Base-by-base conservation (phyloP, 331 rosid genomes). In the Prunus yedoensis region DNA sequence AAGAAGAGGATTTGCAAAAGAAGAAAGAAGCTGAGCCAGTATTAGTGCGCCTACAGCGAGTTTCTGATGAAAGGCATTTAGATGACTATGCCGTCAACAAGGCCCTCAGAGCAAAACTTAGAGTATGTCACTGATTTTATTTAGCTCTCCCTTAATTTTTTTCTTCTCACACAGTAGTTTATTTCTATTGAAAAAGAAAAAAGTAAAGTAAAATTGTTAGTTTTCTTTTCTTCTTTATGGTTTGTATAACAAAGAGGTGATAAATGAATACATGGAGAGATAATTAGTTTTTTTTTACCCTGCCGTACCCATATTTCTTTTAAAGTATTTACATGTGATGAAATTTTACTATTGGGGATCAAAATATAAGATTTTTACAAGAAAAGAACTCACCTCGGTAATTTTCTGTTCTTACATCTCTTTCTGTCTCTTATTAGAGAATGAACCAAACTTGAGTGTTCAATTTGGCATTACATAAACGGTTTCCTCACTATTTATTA, bases 1-100 rank as follows among this genome's bases (percentile, higher is more conserved):
- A 91, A 81, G 98, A 89, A 75, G 82, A 83, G 73, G 98, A 93
- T 83, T 79, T 93, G 89, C 84, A 88, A 61, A 93, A 89, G 74
- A 91, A 89, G 91, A 93, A 89, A 86, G 97, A 89, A 85, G 96
- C 93, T 3, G 98, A 91, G 78, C 98, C 98, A 5, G 88, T 83
- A 67, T 85, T 93, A 28, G 96, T 91, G 56, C 94, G 91, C 71
- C 91, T 91, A 62, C 97, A 91, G 80, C 79, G 89, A 77, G 47
- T 85, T 41, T 88, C 98, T 74, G 98, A 93, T 73, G 74, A 87
- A 72, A 89, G 91, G 74, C 91, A 88, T 79, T 83, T 87, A 17
- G 96, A 93, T 87, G 98, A 93, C 82, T 88, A 88, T 71, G 75
- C 88, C 64, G 90, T 69, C 50, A 93, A 93, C 74, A 91, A 77